These are phyloP conservation scores for Apiospora rasikravindrae DNA, from an alignment of 2,329 filamentous ascomycete genomes.

Conservation along the genomic window DNA sequence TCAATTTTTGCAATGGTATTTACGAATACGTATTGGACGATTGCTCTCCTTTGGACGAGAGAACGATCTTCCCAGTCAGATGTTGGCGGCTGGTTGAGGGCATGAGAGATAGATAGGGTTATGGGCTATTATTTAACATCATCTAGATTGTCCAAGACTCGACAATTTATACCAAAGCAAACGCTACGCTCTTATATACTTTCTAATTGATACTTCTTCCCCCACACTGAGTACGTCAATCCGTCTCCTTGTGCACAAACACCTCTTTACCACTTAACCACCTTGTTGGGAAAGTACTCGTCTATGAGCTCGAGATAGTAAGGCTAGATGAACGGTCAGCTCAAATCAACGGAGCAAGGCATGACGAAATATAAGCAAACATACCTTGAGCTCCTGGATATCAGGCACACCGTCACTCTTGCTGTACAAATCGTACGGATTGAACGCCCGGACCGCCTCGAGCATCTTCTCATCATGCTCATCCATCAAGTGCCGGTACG, in stretches of 20 bases:
- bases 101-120: too few relatives aligned
- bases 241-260: not conserved
- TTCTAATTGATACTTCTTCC: not conserved
- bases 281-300: constrained; percentile 72
- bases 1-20: too few relatives aligned
- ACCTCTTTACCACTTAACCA: constrained; percentile 68
- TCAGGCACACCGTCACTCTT: constrained; percentile 85
- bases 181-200: too few relatives aligned
- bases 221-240: not conserved
- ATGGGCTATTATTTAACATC: too few relatives aligned
- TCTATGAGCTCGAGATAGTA: constrained; percentile 79
- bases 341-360: constrained; percentile 19
- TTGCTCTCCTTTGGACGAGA: too few relatives aligned
- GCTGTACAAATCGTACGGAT: constrained; percentile 90
- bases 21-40: too few relatives aligned
- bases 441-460: constrained; percentile 82
- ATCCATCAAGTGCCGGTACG: constrained; percentile 83
- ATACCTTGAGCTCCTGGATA: constrained; percentile 75
- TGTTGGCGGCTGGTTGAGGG: too few relatives aligned
- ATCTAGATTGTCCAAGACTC: too few relatives aligned
- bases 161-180: too few relatives aligned
- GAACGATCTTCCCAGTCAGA: too few relatives aligned
- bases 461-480: constrained; percentile 81
- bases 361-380: constrained; percentile 26
- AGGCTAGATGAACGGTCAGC: constrained; percentile 46